phyloP scores from a whole-genome alignment of 106 monocot species.

The Amphibolis antarctica region DNA sequence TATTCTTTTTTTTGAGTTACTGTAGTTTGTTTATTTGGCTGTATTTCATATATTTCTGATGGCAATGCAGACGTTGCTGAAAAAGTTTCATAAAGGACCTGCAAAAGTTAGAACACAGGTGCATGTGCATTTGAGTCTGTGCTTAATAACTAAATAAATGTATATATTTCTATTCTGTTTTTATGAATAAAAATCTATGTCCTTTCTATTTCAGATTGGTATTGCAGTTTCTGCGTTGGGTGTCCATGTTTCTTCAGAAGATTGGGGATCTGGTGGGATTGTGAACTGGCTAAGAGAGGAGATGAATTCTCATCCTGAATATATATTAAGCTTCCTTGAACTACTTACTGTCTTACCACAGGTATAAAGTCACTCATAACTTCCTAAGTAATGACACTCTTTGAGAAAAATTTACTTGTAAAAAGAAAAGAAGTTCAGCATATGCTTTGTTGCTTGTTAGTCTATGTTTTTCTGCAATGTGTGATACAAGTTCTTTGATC shows the following conservation, averaged over 20 bases:
- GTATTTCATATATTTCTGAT: neutral
- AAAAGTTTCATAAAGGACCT: slow-evolving; percentile 70
- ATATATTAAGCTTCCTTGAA: slow-evolving; percentile 77
- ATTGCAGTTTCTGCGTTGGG: slow-evolving; percentile 92
- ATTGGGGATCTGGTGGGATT: slow-evolving; percentile 91
- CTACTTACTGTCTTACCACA: slow-evolving; percentile 76
- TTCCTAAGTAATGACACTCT: neutral
- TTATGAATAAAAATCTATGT: neutral
- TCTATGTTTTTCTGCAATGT: neutral
- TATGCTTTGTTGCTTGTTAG: neutral
- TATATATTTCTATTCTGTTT: neutral
- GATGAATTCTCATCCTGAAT: slow-evolving; percentile 78
- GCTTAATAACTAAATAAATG: neutral
- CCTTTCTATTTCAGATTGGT: slow-evolving; percentile 48
- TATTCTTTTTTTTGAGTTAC: no score
- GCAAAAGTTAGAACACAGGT: slow-evolving; percentile 97
- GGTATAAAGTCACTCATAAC: slow-evolving; percentile 18
- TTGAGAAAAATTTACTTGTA: no score
- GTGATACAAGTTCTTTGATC: no score
- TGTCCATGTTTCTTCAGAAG: slow-evolving; percentile 80
- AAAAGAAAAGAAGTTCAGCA: neutral
- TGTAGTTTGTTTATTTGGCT: no score
- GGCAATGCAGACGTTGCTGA: slow-evolving; percentile 58
- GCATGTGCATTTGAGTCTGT: slow-evolving; percentile 9
- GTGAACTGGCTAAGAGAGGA: slow-evolving; percentile 77